Percentiles rank a stretch among this genome's conserved stretches.
phyloP scores from a whole-genome alignment of 2,329 filamentous ascomycete species.

The Domatiomyces catenatus region DNA sequence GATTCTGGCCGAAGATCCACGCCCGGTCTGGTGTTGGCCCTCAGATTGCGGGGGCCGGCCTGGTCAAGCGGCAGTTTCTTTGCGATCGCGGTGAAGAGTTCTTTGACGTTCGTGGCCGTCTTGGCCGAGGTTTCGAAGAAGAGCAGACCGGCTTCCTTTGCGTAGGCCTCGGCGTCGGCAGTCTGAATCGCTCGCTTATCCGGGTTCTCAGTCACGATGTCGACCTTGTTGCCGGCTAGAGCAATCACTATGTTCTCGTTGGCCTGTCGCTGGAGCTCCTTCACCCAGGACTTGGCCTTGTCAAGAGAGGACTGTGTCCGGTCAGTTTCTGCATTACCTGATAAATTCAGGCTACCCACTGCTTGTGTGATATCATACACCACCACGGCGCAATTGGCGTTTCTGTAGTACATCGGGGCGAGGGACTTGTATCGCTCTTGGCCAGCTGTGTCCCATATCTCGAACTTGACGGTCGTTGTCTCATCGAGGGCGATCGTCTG shows the following conservation, averaged over 20 bases:
- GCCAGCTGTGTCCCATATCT: constrained; percentile 98
- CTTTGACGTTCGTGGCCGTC: constrained; percentile 87
- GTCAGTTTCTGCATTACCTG: constrained; percentile 5
- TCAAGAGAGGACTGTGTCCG: constrained; percentile 68
- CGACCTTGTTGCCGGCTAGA: constrained; percentile 91
- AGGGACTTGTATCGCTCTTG: constrained; percentile 98
- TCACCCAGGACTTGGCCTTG: constrained; percentile 98
- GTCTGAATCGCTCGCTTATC: constrained; percentile 87
- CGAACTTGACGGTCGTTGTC: constrained; percentile 96
- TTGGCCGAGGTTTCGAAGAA: constrained; percentile 99
- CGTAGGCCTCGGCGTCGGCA: constrained; percentile 87
- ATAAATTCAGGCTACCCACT: constrained; percentile 39
- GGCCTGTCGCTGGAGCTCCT: constrained; percentile 93
- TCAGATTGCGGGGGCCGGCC: constrained; percentile 74
- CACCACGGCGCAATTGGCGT: constrained; percentile 97
- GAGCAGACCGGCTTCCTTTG: constrained; percentile 76
- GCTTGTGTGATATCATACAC: constrained; percentile 99
- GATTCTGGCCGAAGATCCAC: constrained; percentile 53
- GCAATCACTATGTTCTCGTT: constrained; percentile 99
- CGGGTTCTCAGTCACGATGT: constrained; percentile 83
- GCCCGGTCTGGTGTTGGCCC: constrained; percentile 47
- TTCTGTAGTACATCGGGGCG: constrained; percentile 98
- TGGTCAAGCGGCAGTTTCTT: constrained; percentile 96
- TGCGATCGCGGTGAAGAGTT: constrained; percentile 92
- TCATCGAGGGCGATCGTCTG: constrained; percentile 98